Base-by-base conservation (phyloP, 306 rosid species). In the Prosopis cineraria region DNA sequence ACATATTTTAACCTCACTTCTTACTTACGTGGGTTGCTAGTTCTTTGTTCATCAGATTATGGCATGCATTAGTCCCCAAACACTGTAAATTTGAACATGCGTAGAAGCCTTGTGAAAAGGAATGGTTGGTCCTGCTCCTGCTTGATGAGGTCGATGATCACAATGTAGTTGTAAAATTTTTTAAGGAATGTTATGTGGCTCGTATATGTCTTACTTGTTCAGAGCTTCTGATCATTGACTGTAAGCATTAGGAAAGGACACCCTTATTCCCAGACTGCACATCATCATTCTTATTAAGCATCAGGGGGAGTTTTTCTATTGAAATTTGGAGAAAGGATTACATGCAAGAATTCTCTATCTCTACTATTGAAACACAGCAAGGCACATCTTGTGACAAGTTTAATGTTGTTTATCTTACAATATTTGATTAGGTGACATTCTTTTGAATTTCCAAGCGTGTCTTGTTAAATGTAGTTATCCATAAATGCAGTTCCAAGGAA, bases 401-500 rank as follows among this genome's bases (percentile, higher is more conserved):
- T 40, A 40, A 19, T 47, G 27, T 33, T 71, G 31, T 44, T 52
- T 1, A 48, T 39, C 56, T 10, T 59, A 44, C 50, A 16, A 50
- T 48, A 59, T 7, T 58, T 33, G 60, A 56, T 62, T 43, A 67
- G n/a, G 16, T 29, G 66, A 40, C 7, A 70, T 43, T 1, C 70
- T 39, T 20, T 29, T n/a, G 4, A 48, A 27, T 41, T 47, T 68
- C 3, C 12, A 14, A 11, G 36, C 48, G 27, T 66, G 62, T 58
- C 41, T 58, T 78, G 36, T 64, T 84, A 20, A 69, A 63, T 84
- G 65, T 50, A 19, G 69, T 56, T 84, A 62, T 16, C 34, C 68
- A 81, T 81, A 43, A 50, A 34, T 85, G 88, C 88, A 96, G 99
- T 96, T 70, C 99, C 99, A 12, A 83, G 99, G 85, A 96, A 96